These are phyloP conservation scores for Pseudoneurospora amorphoporcata DNA, from an alignment of 495 filamentous ascomycete species.

Conservation along the genomic window DNA sequence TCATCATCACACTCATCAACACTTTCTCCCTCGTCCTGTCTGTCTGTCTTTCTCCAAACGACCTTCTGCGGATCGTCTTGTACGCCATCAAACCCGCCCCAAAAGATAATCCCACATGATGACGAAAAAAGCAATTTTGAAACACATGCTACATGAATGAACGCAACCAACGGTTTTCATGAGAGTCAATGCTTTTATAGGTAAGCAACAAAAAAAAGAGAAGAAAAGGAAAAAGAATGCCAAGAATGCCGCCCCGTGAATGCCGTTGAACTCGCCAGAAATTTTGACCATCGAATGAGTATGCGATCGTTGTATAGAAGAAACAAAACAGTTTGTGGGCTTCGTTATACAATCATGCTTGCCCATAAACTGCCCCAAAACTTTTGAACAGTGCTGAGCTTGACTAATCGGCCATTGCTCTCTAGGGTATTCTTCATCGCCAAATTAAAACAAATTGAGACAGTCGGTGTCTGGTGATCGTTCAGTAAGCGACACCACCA, in stretches of 20 bases:
- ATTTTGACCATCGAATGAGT: not conserved
- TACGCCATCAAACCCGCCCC: not conserved
- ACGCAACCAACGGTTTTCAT: not conserved
- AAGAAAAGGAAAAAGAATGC: not conserved
- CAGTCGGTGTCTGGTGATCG: not conserved
- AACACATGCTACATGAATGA: not conserved
- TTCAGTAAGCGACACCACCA: slow-evolving; percentile 25
- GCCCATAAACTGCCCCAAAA: not conserved
- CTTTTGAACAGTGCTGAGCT: not conserved
- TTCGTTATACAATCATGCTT: not conserved
- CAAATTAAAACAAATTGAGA: not conserved
- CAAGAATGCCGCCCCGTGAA: not conserved
- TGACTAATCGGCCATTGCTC: not conserved
- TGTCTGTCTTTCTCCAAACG: not conserved
- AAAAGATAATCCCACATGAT: not conserved
- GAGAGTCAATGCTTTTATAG: not conserved
- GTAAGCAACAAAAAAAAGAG: not conserved
- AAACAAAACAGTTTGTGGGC: not conserved
- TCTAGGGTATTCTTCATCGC: not conserved
- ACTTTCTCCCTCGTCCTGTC: not conserved
- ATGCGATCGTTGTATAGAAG: not conserved
- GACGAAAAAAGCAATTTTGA: not conserved
- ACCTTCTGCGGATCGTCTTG: not conserved
- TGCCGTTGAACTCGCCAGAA: not conserved
- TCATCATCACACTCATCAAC: not conserved